These are phyloP conservation scores for Rhodotorula sp. DNA, from an alignment of 1,284 basidiomycete genomes.

Conservation along the genomic window DNA sequence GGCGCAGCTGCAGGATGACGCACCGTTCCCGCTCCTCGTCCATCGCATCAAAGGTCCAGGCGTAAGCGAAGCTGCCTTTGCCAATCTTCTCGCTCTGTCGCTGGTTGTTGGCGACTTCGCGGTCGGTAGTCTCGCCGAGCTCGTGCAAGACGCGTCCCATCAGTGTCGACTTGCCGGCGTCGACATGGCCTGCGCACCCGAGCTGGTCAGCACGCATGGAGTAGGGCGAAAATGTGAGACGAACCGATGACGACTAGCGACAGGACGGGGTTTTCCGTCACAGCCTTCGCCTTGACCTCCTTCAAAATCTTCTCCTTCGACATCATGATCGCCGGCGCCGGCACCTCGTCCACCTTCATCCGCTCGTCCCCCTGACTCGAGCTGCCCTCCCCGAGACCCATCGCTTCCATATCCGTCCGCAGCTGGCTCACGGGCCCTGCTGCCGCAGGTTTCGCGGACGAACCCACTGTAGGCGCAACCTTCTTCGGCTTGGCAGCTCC, in stretches of 20 bases:
- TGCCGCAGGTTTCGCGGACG: neutral
- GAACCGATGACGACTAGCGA: conserved; percentile 91
- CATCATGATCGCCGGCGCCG: conserved; percentile 48
- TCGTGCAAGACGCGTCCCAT: conserved; percentile 95
- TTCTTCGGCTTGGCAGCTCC: conserved; percentile 24
- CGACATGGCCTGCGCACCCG: conserved; percentile 79
- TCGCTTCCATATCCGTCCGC: conserved; percentile 53
- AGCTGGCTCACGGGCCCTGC: conserved; percentile 50
- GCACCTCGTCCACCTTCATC: conserved; percentile 51
- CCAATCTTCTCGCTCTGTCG: conserved; percentile 85
- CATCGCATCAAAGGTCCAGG: conserved; percentile 94
- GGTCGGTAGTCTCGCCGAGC: conserved; percentile 81
- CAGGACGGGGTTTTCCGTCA: conserved; percentile 65
- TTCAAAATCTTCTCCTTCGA: conserved; percentile 81
- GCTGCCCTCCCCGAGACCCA: conserved; percentile 44
- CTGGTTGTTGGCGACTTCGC: conserved; percentile 78
- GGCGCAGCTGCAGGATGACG: conserved; percentile 37
- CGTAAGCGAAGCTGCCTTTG: conserved; percentile 94
- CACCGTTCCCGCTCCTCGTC: conserved; percentile 88
- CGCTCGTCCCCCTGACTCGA: neutral
- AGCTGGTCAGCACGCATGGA: neutral
- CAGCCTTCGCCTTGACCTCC: conserved; percentile 65
- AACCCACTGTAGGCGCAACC: conserved; percentile 16
- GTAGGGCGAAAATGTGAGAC: conserved; percentile 41
- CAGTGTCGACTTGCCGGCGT: conserved; percentile 96